A percentile compares a stretch with the other conserved stretches of the same genome.
phyloP scores from a whole-genome alignment of 2,329 filamentous ascomycete genomes.

The Phialophora verrucosa region DNA sequence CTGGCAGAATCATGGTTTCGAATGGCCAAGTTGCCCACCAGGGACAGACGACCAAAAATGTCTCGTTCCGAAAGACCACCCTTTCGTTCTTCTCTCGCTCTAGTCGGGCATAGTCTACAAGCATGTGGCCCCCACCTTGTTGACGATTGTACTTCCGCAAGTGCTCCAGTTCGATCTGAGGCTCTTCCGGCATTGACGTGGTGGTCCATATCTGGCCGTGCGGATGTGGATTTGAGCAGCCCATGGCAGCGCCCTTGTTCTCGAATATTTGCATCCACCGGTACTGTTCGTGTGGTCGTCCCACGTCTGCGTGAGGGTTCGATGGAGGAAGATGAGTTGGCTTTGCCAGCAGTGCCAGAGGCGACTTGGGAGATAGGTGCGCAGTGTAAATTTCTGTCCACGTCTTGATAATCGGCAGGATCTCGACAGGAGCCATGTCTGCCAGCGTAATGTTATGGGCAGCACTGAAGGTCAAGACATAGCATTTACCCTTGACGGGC shows the following conservation, averaged over 20 bases:
- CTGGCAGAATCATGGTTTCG: conserved; percentile 87
- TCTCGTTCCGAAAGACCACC: conserved; percentile 83
- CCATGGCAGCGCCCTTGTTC: conserved; percentile 98
- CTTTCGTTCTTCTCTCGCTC: conserved; percentile 83
- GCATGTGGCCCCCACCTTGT: conserved; percentile 74
- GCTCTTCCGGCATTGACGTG: conserved; percentile 88
- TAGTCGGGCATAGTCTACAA: conserved; percentile 84
- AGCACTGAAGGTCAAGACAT: conserved; percentile 92
- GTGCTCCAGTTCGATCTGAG: conserved; percentile 76
- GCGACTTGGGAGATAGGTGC: conserved; percentile 75
- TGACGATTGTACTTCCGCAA: conserved; percentile 77
- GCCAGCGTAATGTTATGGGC: conserved; percentile 90
- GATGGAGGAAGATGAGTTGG: conserved; percentile 56
- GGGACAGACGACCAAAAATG: conserved; percentile 86
- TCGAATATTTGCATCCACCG: conserved; percentile 99
- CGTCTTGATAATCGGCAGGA: conserved; percentile 80
- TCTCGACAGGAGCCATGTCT: conserved; percentile 78
- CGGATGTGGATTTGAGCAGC: conserved; percentile 96
- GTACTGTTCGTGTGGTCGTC: conserved; percentile 73
- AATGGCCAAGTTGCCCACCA: conserved; percentile 99
- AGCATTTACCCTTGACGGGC: conserved; percentile 91
- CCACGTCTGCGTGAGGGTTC: conserved; percentile 51
- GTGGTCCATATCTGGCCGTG: conserved; percentile 98
- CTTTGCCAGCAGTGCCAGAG: conserved; percentile 59
- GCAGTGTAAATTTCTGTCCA: conserved; percentile 90